These are phyloP conservation scores for Arachis monticola DNA, from an alignment of 331 rosid species.

Conservation along the genomic window DNA sequence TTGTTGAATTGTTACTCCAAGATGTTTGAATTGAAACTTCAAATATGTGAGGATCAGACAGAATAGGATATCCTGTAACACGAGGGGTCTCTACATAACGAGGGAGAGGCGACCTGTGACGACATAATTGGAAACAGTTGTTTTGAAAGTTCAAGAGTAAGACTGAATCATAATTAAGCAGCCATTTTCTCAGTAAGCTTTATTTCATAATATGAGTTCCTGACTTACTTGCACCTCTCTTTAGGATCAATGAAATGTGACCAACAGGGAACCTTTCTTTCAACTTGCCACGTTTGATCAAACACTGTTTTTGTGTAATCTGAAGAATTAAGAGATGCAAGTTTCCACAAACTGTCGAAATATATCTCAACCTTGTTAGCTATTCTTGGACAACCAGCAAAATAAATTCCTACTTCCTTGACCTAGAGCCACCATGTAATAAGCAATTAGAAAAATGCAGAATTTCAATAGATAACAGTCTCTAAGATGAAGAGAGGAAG, in stretches of 20 bases:
- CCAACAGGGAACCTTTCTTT: constrained; percentile 96
- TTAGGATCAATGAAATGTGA: constrained; percentile 67
- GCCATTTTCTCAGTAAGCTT: background rate
- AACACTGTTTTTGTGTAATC: constrained; percentile 61
- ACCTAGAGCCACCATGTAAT: constrained; percentile 57
- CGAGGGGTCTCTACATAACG: constrained; percentile 54
- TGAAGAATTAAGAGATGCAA: constrained; percentile 64
- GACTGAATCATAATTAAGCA: background rate
- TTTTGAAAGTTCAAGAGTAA: constrained; percentile 20
- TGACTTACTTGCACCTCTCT: constrained; percentile 75
- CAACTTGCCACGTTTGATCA: constrained; percentile 85
- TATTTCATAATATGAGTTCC: constrained; percentile 12
- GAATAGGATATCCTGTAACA: constrained; percentile 72
- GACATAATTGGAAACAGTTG: constrained; percentile 26
- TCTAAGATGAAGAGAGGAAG: constrained; percentile 8
- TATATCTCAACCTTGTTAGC: constrained; percentile 71
- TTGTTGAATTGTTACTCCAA: constrained; percentile 56
- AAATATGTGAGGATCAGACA: constrained; percentile 63
- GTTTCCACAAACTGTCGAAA: constrained; percentile 81
- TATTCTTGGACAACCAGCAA: constrained; percentile 69
- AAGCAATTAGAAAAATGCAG: constrained; percentile 24
- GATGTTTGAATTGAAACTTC: constrained; percentile 64
- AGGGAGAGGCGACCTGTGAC: constrained; percentile 79
- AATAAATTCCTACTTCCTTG: constrained; percentile 91
- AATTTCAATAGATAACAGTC: constrained; percentile 13